Evolutionary conservation across 1,284 basidiomycete genomes (phyloP).

Genomic region (Fomitiporia mediterranea): DNA sequence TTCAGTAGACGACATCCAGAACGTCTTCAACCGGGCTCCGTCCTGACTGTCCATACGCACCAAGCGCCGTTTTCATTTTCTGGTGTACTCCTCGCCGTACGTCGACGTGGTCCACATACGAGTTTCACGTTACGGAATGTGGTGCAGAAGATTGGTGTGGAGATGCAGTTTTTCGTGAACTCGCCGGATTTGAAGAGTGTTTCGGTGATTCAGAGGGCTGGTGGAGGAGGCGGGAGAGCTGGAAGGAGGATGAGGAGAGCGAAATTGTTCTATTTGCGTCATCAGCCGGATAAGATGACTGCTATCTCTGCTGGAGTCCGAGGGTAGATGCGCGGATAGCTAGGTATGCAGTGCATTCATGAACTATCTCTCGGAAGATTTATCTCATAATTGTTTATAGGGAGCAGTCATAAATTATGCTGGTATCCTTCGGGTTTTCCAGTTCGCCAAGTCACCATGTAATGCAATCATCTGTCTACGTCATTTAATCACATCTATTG

Average conservation of each 20-base stretch:
- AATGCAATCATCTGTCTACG: no score
- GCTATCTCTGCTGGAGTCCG: constrained; percentile 57
- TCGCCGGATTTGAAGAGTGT: constrained; percentile 85
- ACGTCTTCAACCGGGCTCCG: constrained; percentile 73
- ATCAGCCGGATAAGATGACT: constrained; percentile 78
- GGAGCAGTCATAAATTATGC: no score
- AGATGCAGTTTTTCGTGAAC: constrained; percentile 84
- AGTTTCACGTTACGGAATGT: constrained; percentile 83
- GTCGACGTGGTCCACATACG: constrained; percentile 78
- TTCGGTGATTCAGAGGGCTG: constrained; percentile 61
- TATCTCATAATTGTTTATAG: no score
- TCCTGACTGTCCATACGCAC: constrained; percentile 69
- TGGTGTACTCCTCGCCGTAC: constrained; percentile 78
- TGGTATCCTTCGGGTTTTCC: no score
- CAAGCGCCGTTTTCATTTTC: constrained; percentile 77
- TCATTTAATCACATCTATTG: no score
- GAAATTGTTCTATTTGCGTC: constrained; percentile 74
- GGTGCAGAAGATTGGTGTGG: constrained; percentile 83
- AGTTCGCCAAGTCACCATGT: no score
- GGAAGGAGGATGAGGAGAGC: constrained; percentile 59
- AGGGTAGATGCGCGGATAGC: constrained; percentile 18
- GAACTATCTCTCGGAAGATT: no score
- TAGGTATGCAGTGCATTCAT: no score
- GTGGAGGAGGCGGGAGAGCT: constrained; percentile 41
- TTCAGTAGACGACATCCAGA: constrained; percentile 68